phyloP scores from a whole-genome alignment of 2,329 filamentous ascomycete species.

The Achaetomium macrosporum region DNA sequence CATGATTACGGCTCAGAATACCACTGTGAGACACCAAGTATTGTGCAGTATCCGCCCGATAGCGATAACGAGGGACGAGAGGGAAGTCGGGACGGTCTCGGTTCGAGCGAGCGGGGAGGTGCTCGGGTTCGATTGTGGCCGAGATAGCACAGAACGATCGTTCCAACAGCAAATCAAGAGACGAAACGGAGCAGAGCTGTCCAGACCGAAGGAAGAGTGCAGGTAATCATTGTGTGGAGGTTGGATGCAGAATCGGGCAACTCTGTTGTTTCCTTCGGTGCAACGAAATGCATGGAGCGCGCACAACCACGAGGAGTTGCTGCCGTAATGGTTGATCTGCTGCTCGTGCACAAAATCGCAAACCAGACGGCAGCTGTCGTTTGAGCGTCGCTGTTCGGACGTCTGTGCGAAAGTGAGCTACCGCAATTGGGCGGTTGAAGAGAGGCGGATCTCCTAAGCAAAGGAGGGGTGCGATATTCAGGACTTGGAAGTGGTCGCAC shows the following conservation, averaged over 20 bases:
- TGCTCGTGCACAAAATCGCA: conserved; percentile 13
- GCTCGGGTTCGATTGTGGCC: conserved; percentile 4
- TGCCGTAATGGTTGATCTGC: neutral
- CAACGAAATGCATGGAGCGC: neutral
- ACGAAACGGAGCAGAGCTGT: conserved; percentile 49
- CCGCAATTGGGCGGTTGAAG: conserved; percentile 21
- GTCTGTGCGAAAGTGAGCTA: neutral
- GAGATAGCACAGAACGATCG: conserved; percentile 5
- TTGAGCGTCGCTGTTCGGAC: conserved; percentile 11
- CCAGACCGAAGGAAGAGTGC: conserved; percentile 44
- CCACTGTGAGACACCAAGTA: conserved; percentile 11
- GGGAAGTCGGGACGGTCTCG: conserved; percentile 22
- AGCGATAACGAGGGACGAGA: conserved; percentile 2
- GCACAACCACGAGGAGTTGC: neutral
- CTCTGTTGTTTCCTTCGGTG: conserved; percentile 1
- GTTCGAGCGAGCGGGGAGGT: conserved; percentile 19
- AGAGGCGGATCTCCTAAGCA: conserved; percentile 10
- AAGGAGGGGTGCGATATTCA: conserved; percentile 17
- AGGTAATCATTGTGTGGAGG: conserved; percentile 48
- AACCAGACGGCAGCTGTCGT: conserved; percentile 6
- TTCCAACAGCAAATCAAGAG: conserved; percentile 39
- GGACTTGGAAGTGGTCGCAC: conserved; percentile 20
- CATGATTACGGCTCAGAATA: conserved; percentile 34
- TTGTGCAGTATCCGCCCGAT: neutral
- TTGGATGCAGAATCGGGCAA: conserved; percentile 10